Evolutionary conservation across 768 basidiomycete species (phyloP), one percentile per base, ranked within the genome.

Genomic region (Cantharellus cinnabarinus): DNA sequence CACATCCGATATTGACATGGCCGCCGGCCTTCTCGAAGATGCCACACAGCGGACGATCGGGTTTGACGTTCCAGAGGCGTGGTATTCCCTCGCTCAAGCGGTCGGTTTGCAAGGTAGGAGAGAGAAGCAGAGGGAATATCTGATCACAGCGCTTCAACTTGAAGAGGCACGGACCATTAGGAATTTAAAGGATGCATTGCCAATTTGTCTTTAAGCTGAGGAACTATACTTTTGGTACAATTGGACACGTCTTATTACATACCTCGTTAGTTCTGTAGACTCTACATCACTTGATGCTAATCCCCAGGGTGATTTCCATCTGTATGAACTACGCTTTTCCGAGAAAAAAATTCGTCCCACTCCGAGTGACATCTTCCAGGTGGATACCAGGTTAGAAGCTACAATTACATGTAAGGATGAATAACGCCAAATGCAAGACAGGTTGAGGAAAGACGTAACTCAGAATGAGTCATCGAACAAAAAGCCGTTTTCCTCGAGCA

Each of bases 1-100:
- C 20, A 29, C 20, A 29, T 29, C 20, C 20, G 1, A 29, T 65
- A 75, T 85, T 4, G 89, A 94, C 66, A 74, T 95, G 42, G 88
- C 88, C 0, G 89, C 86, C 3, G 83, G 84, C 2, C 71, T 93
- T 65, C 75, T 98, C 37, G 77, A 77, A 1, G 79, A 85, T 62
- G 66, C 90, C 54, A 87, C 89, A 0, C 52, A 37, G 38, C 78
- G 80, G 44, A 87, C 85, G 0, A 72, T 74, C 0, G 94, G 84
- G 5, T 97, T 91, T 90, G 84, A 95, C 67, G 77, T 85, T 2
- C 79, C 91, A 0, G 94, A 98, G 68, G 93, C 86, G 35, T 99
- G 94, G 94, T 94, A 85, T 69, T 86, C 81, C 68, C 75, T 98
- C 10, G 87, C 82, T 3, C 88, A 82, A 65, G 83, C 83, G 34